Base-by-base conservation (phyloP, 139 green algal genomes). In the Marvania coccoides region DNA sequence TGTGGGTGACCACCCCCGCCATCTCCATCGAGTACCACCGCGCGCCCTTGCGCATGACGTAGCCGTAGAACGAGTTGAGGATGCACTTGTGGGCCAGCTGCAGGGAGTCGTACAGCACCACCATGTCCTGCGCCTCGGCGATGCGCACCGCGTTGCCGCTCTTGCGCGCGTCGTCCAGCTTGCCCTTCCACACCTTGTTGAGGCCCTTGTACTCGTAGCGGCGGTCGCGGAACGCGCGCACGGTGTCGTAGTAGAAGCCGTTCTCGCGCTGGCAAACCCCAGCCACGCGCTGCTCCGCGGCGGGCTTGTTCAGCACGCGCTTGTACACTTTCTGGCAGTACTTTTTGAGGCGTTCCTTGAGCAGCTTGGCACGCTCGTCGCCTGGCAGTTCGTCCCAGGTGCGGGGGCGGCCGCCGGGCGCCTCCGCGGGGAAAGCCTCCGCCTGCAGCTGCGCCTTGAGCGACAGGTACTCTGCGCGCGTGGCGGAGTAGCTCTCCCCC, bases 11-110 rank as follows among this genome's bases (percentile, higher is more conserved):
- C 38, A 97, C 92, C 9, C 94, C 94, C 9, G 94, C 94, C 94
- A 99, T 99, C 79, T 99, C 93, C 94, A 99, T 99, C 64, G 75
- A 90, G 79, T 97, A 99, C 94, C 94, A 99, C 29, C 94, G 82
- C 4, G 94, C 90, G 9, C 93, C 93, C 72, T 91, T 91, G 60
- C 89, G 83, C 88, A 95, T 95, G 51, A 95, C 88, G 69, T 95
- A 96, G 61, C 88, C 91, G 76, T 97, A 96, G 76, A 96, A 97
- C 28, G 83, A 95, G 83, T 99, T 99, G 67, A 99, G 85, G 80
- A 99, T 99, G 87, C 94, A 99, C 86, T 99, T 99, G 87, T 98
- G 93, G 24, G 94, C 94, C 70, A 99, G 90, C 84, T 99, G 93
- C 73, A 96, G 80, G 5, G 65, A 84, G 73, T 96, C 90, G 69